Base-by-base conservation (phyloP, 768 basidiomycete genomes). In the Rhizopogon vesiculosus region DNA sequence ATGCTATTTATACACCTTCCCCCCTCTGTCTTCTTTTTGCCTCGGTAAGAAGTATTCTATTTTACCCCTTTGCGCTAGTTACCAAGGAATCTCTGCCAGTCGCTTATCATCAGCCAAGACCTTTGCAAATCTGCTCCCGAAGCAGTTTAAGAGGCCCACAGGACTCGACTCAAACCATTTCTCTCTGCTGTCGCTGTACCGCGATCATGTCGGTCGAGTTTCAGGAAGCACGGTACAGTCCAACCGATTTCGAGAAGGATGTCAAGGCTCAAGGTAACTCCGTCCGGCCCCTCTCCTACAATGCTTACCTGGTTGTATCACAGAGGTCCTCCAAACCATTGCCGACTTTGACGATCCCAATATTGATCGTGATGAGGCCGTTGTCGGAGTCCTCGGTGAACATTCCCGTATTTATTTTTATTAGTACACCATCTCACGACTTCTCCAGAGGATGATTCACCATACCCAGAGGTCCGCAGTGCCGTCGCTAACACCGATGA, bases 381-480 rank as follows among this genome's bases (percentile, higher is more conserved):
- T 65, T 3, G n/a, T 19, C 2, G 70, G 65, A 0, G 19, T 52
- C 1, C 50, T 62, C 7, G 69, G 69, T 70, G 10, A 49, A 51
- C 38, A 5, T 42, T 3, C 3, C 31, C n/a, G 4, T n/a, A 16
- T 3, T 12, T 40, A 12, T 38, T 31, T 12, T 3, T 29, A 12
- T 38, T 28, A 12, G 15, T 8, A 19, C 25, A 44, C 18, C 33
- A 29, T 2, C 7, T 61, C 3, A 75, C 69, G 62, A 16, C 29
- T 7, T 53, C 16, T 22, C 7, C 61, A 75, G 79, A 80, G 64
- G 87, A 91, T 60, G 91, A 92, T 66, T 91, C 89, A 3, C 91
- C 91, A 4, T 93, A 93, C 65, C 88, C 87, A 6, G 91, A 93
- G 66, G 89, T 90, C 12, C 82, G 88, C 44, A 83, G 86, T 7